Percentiles rank a stretch among this genome's conserved stretches.
Evolutionary conservation across 768 basidiomycete species (phyloP).

Genomic region (Crucibulum laeve): DNA sequence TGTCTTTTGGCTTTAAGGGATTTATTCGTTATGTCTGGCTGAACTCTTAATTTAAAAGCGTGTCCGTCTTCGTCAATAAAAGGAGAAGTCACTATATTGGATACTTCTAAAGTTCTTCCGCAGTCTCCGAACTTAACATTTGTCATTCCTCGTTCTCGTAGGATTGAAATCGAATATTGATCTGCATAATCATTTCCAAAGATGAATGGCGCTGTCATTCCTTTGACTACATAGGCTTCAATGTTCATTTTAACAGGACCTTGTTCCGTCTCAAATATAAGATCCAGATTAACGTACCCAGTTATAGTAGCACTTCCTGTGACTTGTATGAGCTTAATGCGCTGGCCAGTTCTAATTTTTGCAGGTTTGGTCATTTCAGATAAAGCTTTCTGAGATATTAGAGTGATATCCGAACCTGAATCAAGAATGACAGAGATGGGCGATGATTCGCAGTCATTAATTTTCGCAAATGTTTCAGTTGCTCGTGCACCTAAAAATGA

Average conservation of each 20-base stretch:
- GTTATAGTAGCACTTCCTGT: slow-evolving; percentile 20
- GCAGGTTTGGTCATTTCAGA: slow-evolving; percentile 6
- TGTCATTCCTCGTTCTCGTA: slow-evolving; percentile 8
- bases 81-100: not conserved
- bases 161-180: slow-evolving; percentile 24
- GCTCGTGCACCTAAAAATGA: slow-evolving; percentile 26
- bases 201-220: slow-evolving; percentile 23
- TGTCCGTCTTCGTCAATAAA: slow-evolving; percentile 3
- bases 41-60: slow-evolving; percentile 2
- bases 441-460: slow-evolving; percentile 1
- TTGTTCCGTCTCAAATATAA: slow-evolving; percentile 16
- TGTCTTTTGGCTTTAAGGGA: not conserved
- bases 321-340: slow-evolving; percentile 25
- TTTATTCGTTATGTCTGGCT: not conserved
- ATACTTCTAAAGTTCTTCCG: slow-evolving; percentile 3
- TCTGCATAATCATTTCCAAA: slow-evolving; percentile 27
- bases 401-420: slow-evolving; percentile 29
- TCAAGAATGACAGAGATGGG: slow-evolving; percentile 17
- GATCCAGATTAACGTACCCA: slow-evolving; percentile 19
- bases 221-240: slow-evolving; percentile 24
- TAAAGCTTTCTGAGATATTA: slow-evolving; percentile 19
- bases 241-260: slow-evolving; percentile 19
- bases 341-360: slow-evolving; percentile 17
- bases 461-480: slow-evolving; percentile 4
- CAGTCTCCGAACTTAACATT: slow-evolving; percentile 6